Percentiles rank a stretch among this genome's conserved stretches.
These are phyloP conservation scores for Aureobasidium sp. DNA, from an alignment of 2,329 filamentous ascomycete species.

Conservation along the genomic window DNA sequence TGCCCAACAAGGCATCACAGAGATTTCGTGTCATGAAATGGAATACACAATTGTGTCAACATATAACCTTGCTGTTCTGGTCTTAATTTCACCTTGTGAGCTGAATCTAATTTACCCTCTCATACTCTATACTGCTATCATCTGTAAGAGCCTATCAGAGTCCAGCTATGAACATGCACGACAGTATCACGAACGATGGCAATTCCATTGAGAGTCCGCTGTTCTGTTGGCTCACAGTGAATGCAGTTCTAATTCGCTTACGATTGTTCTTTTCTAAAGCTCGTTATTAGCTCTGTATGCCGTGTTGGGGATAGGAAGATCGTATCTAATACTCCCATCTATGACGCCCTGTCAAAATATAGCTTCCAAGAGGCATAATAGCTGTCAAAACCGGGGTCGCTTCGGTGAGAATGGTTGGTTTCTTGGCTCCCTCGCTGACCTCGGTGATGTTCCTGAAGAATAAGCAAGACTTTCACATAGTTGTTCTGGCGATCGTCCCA, in stretches of 20 bases:
- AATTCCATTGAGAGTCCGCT: not conserved
- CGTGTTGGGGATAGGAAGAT: no score
- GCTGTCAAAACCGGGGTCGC: no score
- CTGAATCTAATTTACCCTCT: not conserved
- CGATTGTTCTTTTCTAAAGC: no score
- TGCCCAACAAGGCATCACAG: not conserved
- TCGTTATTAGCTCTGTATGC: no score
- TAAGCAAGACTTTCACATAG: no score
- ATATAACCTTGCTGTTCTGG: not conserved
- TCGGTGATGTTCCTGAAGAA: no score
- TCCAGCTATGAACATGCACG: not conserved
- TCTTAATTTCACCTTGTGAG: not conserved
- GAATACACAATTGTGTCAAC: not conserved
- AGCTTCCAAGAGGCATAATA: no score
- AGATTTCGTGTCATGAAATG: slow-evolving; percentile 3
- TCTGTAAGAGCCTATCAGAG: not conserved
- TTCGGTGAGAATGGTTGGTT: no score
- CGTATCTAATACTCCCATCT: no score
- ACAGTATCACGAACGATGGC: not conserved
- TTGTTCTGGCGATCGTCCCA: no score
- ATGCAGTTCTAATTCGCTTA: not conserved
- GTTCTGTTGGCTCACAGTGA: not conserved
- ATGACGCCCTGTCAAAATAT: no score
- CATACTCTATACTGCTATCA: not conserved
- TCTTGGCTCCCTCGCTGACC: no score